Base-by-base conservation (phyloP, 2,329 filamentous ascomycete species). In the Colletotrichum sansevieriae region DNA sequence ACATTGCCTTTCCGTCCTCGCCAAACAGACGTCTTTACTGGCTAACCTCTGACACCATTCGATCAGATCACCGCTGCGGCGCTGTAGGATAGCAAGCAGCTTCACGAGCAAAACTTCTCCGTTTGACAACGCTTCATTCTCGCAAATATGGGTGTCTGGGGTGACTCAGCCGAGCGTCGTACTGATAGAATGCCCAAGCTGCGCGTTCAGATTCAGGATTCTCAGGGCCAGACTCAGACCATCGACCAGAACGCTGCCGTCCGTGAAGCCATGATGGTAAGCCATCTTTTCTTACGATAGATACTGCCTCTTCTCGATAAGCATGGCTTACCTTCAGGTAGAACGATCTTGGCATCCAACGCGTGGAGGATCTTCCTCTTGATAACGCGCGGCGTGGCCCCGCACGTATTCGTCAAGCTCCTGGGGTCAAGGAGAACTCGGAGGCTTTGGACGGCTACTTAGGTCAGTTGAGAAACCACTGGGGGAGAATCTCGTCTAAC, bases 281-380 rank as follows among this genome's bases (percentile, higher is more conserved):
- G 55, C 35, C n/a, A 12, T 12, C 15, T 29, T 29, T 29, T 29
- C 29, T 4, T 29, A 9, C 29, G 29, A 29, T 7, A 29, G 29
- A 29, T n/a, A 29, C 10, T 41, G 25, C 20, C 15, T 35, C 25
- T 8, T 18, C n/a, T 29, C 20, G 1, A n/a, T 43, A 15, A 8
- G 13, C 20, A 2, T 15, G 12, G 15, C 63, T 66, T 13, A 69
- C 55, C 29, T 13, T 3, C 8, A 49, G n/a, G 9, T 11, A 78
- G 77, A 73, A 72, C 25, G 78, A 79, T 44, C 71, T 79, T 2
- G 77, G 78, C 11, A 68, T 64, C 3, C n/a, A 22, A 8, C 75
- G 77, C 4, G 22, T 77, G 8, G 73, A 76, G 2, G 63, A 69
- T 6, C 68, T 76, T 3, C 74, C 73, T 4, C 60, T 75, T 46